Base-by-base conservation (phyloP, 192 early-diverging fungal species). In the Pilobolus umbonatus region DNA sequence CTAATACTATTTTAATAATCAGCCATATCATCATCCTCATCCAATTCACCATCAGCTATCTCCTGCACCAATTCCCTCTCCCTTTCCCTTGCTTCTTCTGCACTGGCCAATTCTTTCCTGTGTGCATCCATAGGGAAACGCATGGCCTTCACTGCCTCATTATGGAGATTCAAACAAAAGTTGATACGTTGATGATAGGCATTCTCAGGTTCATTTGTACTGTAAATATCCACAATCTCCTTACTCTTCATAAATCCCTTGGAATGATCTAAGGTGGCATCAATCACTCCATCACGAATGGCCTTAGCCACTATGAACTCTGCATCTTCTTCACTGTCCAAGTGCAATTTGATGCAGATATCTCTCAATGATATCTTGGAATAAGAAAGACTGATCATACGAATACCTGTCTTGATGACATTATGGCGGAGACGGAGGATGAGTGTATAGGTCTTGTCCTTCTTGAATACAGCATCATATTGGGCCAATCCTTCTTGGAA, bases 301-400 rank as follows among this genome's bases (percentile, higher is more conserved):
- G 97, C 90, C 78, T 99, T 99, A 22, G 92, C 91, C 1, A 99
- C 95, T 73, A 99, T 97, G 76, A 93, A 98, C 72, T 99, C 94
- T 26, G 96, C 97, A 65, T 98, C 95, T 65, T 98, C 95, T 70
- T 99, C 97, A 66, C 90, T 91, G 69, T 99, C 95, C 69, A 99
- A 68, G 60, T 96, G 93, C 49, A 99, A 80, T 77, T 96, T 96
- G 52, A 96, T 71, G 74, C 97, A 98, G 44, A 98, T 94, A 67
- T 99, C 97, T 11, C 89, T 77, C 50, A 99, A 76, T 31, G 93
- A 91, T 48, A 99, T 98, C 28, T 90, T 85, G n/a, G 94, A 94
- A 70, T 99, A 99, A 0, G 93, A 90, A 51, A 95, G 58, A 69
- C 86, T 89, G 68, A 99, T 96, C 88, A 91, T 95, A 49, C 97